phyloP scores from a whole-genome alignment of 129 eudicot species.

The Ambrosia artemisiifolia region DNA sequence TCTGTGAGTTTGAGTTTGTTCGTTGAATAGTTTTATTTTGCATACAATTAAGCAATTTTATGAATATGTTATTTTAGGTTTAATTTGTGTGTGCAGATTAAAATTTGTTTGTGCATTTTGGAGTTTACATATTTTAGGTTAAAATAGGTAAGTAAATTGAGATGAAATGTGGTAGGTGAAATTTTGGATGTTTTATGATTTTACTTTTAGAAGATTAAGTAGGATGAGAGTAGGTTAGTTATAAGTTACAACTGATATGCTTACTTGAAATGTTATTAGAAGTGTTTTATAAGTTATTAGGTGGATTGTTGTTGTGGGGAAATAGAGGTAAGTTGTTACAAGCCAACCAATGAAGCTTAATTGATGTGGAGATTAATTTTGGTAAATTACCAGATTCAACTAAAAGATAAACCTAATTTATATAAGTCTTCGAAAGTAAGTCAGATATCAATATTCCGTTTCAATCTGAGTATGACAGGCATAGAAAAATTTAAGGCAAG shows the following conservation, averaged over 20 bases:
- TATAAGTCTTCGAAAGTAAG: conserved; percentile 1
- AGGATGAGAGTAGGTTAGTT: too few relatives aligned
- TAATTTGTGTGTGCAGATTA: background rate
- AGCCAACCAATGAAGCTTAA: conserved; percentile 15
- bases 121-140: conserved; percentile 15
- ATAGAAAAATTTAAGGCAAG: background rate
- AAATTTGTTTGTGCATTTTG: conserved; percentile 19
- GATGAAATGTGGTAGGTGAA: conserved; percentile 20
- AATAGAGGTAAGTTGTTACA: conserved; percentile 17
- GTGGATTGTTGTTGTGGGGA: conserved; percentile 25
- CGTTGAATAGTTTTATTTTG: too few relatives aligned
- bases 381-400: conserved; percentile 27
- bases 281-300: conserved; percentile 1
- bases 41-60: conserved; percentile 5
- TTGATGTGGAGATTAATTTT: conserved; percentile 20
- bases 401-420: conserved; percentile 19
- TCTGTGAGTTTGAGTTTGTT: conserved; percentile 2
- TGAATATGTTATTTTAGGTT: conserved; percentile 5
- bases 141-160: conserved; percentile 10
- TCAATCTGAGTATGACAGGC: background rate
- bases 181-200: background rate
- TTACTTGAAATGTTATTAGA: background rate
- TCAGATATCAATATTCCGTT: conserved; percentile 15
- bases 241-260: background rate
- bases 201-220: background rate